These are phyloP conservation scores for Ampelomyces quisqualis DNA, from an alignment of 2,329 filamentous ascomycete species.

Conservation along the genomic window DNA sequence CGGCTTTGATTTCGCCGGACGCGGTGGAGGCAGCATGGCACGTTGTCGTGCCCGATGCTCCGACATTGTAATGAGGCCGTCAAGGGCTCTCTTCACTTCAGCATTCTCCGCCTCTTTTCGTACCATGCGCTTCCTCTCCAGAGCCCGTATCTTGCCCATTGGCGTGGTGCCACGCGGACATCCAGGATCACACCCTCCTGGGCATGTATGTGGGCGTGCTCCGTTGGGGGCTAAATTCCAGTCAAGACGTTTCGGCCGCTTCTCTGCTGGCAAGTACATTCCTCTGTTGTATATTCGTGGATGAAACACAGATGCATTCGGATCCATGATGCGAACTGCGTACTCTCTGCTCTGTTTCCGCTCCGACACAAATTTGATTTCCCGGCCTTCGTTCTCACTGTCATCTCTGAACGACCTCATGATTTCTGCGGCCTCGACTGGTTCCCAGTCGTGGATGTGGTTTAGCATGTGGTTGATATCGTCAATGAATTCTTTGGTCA, in stretches of 20 bases:
- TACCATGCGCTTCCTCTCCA: not conserved
- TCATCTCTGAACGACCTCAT: conserved; percentile 7
- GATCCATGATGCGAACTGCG: not conserved
- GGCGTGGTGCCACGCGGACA: not conserved
- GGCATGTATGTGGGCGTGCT: too few species aligned
- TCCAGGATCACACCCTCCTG: not conserved
- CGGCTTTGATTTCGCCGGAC: too few species aligned
- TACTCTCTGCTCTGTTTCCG: not conserved
- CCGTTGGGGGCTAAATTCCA: not conserved
- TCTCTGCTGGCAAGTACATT: not conserved
- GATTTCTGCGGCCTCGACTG: not conserved
- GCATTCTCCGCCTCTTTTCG: not conserved
- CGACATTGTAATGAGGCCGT: not conserved
- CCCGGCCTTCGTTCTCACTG: conserved; percentile 1
- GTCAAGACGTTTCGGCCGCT: not conserved
- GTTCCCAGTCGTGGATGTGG: conserved; percentile 5
- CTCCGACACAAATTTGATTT: not conserved
- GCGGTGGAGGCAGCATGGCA: not conserved
- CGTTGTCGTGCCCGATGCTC: not conserved
- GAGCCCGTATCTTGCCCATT: not conserved
- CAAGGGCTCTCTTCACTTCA: not conserved
- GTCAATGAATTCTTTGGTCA: conserved; percentile 7
- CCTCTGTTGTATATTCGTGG: not conserved
- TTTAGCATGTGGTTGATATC: conserved; percentile 16
- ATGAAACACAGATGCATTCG: not conserved